Base-by-base conservation (phyloP, 257 asterid species). In the Knoxia roxburghii region DNA sequence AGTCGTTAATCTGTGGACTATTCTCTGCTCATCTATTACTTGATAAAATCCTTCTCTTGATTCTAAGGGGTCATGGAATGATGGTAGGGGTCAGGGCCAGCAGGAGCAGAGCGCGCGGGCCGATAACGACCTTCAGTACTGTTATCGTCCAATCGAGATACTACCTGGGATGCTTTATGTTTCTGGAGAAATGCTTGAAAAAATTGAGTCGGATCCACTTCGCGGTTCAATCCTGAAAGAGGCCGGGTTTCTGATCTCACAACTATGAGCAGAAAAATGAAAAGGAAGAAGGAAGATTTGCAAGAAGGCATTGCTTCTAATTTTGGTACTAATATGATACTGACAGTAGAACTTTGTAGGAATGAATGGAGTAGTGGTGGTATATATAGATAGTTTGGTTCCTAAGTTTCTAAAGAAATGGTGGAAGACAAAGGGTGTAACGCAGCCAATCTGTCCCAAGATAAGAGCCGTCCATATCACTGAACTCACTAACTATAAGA, bases 31-130 rank as follows among this genome's bases (percentile, higher is more conserved):
- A 14, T 65, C 6, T 6, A 20, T 46, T 48, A 29, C 32, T 48
- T 46, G 18, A 26, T 21, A 29, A 48, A 51, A 21, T 50, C 11
- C 37, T 35, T 65, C 40, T 52, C 3, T 18, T 18, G 5, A 15
- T 32, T 4, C 41, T 41, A 15, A 20, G 11, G 24, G 7, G 0
- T 3, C 37, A 30, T n/a, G 54, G 67, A 58, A 59, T 86, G 94
- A 72, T 84, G 90, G 41, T 67, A 68, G 18, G 88, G 80, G 6
- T 86, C 87, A 0, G 88, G 88, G 35, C 94, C 94, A 41, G 88
- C 87, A 1, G 90, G 88, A 40, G 79, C 72, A 12, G 41, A 23
- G 9, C 90, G 67, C 2, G 9, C 24, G 20, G 80, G 72, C 75
- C 45, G 71, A 78, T 75, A 59, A 29, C 14, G 71, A 7, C 76